Evolutionary conservation across 2,329 filamentous ascomycete species (phyloP).

Genomic region (Helotiales sp.): DNA sequence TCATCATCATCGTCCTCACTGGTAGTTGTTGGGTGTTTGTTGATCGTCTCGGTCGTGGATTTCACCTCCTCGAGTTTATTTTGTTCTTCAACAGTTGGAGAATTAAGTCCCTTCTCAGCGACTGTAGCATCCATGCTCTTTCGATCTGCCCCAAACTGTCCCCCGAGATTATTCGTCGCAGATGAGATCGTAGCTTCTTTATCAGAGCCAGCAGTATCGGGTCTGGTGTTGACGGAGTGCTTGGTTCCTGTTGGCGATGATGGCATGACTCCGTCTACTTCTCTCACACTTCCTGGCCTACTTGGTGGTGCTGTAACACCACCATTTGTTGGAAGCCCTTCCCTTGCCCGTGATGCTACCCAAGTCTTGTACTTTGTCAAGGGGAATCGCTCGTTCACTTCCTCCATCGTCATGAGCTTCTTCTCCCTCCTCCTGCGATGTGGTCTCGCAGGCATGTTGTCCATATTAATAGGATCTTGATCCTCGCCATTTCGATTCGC

Average conservation of each 20-base stretch:
- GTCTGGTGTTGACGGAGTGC: constrained; percentile 44
- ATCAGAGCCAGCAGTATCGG: constrained; percentile 34
- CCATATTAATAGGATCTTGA: constrained; percentile 86
- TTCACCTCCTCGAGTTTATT: constrained; percentile 38
- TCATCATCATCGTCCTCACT: constrained; percentile 73
- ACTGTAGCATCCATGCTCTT: constrained; percentile 31
- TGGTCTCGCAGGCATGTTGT: constrained; percentile 77
- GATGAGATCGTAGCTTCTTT: constrained; percentile 24
- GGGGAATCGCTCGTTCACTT: constrained; percentile 97
- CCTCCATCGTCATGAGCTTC: constrained; percentile 98
- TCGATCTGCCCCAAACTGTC: constrained; percentile 21
- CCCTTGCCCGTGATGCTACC: constrained; percentile 80
- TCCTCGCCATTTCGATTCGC: constrained; percentile 77
- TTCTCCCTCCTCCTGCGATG: constrained; percentile 91
- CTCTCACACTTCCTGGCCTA: constrained; percentile 73
- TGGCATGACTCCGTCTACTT: constrained; percentile 62
- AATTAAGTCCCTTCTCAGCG: constrained; percentile 33
- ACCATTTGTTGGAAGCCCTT: constrained; percentile 82
- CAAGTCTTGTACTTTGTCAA: constrained; percentile 96
- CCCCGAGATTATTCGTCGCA: constrained; percentile 20
- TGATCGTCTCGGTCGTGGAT: constrained; percentile 39
- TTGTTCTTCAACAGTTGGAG: constrained; percentile 36
- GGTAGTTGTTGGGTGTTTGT: constrained; percentile 43
- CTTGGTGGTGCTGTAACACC: constrained; percentile 79
- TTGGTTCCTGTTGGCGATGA: constrained; percentile 43